phyloP scores from a whole-genome alignment of 148 eudicot species.

The Rhododendron ovatum region DNA sequence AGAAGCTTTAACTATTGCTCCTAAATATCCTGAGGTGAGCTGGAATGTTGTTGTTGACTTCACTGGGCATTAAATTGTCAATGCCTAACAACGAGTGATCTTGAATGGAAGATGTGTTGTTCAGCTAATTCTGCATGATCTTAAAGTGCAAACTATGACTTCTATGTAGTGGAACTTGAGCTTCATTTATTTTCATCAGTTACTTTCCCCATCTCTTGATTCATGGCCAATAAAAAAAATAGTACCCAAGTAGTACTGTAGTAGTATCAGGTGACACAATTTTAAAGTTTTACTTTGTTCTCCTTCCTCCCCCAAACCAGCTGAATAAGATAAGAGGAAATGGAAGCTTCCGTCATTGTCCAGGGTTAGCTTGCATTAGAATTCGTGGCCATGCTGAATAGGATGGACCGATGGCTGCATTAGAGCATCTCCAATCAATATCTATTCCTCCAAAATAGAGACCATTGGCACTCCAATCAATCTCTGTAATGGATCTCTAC shows the following conservation, averaged over 20 bases:
- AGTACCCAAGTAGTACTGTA: neutral
- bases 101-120: neutral
- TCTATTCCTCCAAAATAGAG: neutral
- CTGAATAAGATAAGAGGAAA: neutral
- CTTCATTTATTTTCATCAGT: no score
- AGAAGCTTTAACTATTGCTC: conserved; percentile 52
- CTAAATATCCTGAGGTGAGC: conserved; percentile 60
- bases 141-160: neutral
- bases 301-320: neutral
- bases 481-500: neutral
- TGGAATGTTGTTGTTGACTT: conserved; percentile 2
- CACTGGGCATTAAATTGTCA: neutral
- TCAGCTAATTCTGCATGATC: neutral
- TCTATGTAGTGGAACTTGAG: neutral
- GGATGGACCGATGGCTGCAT: neutral
- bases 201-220: neutral
- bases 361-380: neutral
- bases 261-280: neutral
- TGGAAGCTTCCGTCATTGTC: neutral
- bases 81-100: neutral
- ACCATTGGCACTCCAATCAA: neutral
- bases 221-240: neutral
- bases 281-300: neutral
- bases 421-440: neutral
- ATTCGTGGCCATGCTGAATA: neutral